Conservation (phyloP, 2,329 filamentous ascomycete genomes). For the Fusarium sp. region DNA sequence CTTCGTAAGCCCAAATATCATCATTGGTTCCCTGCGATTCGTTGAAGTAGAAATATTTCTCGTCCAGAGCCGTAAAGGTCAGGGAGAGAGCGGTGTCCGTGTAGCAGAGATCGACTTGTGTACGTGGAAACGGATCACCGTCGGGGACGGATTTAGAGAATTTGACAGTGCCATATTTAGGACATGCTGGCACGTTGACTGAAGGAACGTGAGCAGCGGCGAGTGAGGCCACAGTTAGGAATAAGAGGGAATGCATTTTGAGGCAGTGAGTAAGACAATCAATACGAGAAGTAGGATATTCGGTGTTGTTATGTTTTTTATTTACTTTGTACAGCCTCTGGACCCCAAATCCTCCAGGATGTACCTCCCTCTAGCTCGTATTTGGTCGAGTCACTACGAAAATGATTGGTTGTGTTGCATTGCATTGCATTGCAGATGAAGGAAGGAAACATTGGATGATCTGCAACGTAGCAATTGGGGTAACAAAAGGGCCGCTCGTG, state of each 20-base stretch:
- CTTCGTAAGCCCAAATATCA: conserved; percentile 61
- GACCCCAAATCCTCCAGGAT: conserved; percentile 15
- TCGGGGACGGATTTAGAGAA: conserved; percentile 58
- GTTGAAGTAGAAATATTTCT: conserved; percentile 61
- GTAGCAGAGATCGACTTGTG: conserved; percentile 61
- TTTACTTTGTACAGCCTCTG: neutral
- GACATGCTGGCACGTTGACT: conserved; percentile 55
- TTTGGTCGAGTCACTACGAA: neutral
- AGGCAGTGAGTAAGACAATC: conserved; percentile 1
- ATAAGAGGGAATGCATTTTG: conserved; percentile 17
- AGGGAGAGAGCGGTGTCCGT: conserved; percentile 53
- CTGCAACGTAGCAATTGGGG: conserved; percentile 33
- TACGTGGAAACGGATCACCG: conserved; percentile 54
- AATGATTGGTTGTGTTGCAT: conserved; percentile 29
- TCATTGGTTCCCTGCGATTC: conserved; percentile 56
- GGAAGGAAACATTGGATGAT: conserved; percentile 12
- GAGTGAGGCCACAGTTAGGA: conserved; percentile 7
- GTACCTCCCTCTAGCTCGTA: neutral
- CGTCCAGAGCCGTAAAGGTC: conserved; percentile 58
- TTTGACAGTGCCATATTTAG: conserved; percentile 50
- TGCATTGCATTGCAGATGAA: conserved; percentile 10
- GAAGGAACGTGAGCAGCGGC: conserved; percentile 36
- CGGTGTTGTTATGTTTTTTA: neutral
- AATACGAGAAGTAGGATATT: neutral
- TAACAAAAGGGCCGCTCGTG: neutral